Evolutionary conservation across 2,329 filamentous ascomycete genomes (phyloP), one percentile per base, ranked within the genome.

Genomic region (Epicoccum nigrum): DNA sequence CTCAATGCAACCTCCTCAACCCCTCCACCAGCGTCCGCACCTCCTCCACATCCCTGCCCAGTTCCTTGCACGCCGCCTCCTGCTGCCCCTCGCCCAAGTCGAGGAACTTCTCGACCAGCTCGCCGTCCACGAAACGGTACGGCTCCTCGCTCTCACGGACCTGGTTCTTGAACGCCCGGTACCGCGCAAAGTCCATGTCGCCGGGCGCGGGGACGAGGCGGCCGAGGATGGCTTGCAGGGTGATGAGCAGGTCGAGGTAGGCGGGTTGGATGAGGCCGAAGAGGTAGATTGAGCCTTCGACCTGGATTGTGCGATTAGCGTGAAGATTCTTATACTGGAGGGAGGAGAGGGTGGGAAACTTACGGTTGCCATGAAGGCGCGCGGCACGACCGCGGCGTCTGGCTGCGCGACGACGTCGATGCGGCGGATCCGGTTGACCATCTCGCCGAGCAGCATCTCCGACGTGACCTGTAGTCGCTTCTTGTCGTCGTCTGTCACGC

Each of bases 231-330:
- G 78, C 76, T 70, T 99, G 94, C 46, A 99, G 84, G 1, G 84
- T 85, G 74, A 97, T 87, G 20, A 99, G 82, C 11, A 96, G 79
- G 61, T 96, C 88, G 66, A 91, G 87, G 45, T 89, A 85, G 4
- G 81, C 72, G 0, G 88, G 80, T 3, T 86, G 80, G 58, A 99
- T 91, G 6, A 88, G 83, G 1, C 89, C 91, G 64, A 94, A 93
- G 58, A 99, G 84, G 72, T 96, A 97, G 40, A 99, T 87, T 0
- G 88, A 88, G 20, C 94, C 94, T 71, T 97, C 93, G 39, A 92
- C 85, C 90, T 94, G 62, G 51, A 1, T 8, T 0, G 8, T 2
- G 39, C 68, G 56, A 67, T 60, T 32, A 48, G 7, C 1, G 16
- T 23, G 21, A 23, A 23, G 4, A 2, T 13, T 13, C 30, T 16